A percentile compares a stretch with the other conserved stretches of the same genome.
Evolutionary conservation across 352 stramenopile genomes (phyloP).

Genomic region (Phytophthora idaei): DNA sequence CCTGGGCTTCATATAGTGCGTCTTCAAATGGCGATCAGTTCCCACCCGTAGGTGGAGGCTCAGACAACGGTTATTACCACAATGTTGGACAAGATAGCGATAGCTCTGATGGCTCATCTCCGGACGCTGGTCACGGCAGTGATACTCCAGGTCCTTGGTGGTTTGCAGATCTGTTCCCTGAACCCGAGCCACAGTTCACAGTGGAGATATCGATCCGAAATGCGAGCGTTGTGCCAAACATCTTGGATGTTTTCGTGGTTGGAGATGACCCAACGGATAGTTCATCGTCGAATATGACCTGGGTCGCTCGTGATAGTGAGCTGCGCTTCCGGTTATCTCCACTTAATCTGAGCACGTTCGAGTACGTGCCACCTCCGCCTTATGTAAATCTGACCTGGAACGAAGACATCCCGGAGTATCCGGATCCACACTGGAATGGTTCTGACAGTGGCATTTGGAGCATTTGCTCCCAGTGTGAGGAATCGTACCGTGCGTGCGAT

Average conservation of each 20-base stretch:
- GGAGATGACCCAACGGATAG: conserved; percentile 7
- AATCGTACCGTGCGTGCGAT: conserved; percentile 27
- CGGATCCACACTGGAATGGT: conserved; percentile 17
- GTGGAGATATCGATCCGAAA: conserved; percentile 45
- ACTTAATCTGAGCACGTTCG: conserved; percentile 45
- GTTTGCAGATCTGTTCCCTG: conserved; percentile 16
- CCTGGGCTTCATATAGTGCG: conserved; percentile 18
- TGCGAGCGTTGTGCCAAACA: conserved; percentile 34
- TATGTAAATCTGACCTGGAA: conserved; percentile 43
- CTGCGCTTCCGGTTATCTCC: conserved; percentile 26
- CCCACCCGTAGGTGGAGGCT: conserved; percentile 12
- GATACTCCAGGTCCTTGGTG: conserved; percentile 10
- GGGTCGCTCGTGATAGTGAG: conserved; percentile 7
- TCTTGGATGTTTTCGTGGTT: conserved; percentile 12
- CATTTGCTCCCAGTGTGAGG: conserved; percentile 30
- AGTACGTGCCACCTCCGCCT: conserved; percentile 44
- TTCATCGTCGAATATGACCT: conserved; percentile 6
- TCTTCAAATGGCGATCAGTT: conserved; percentile 15
- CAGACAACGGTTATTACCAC: not conserved
- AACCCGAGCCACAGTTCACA: conserved; percentile 31
- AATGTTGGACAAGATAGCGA: conserved; percentile 10
- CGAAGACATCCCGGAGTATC: conserved; percentile 24
- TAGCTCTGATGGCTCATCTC: conserved; percentile 13
- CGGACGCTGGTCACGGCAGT: conserved; percentile 8
- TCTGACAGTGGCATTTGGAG: conserved; percentile 11